A percentile compares a stretch with the other conserved stretches of the same genome.
These are phyloP conservation scores for Saprolegnia diclina DNA, from an alignment of 352 stramenopile genomes.

Conservation along the genomic window DNA sequence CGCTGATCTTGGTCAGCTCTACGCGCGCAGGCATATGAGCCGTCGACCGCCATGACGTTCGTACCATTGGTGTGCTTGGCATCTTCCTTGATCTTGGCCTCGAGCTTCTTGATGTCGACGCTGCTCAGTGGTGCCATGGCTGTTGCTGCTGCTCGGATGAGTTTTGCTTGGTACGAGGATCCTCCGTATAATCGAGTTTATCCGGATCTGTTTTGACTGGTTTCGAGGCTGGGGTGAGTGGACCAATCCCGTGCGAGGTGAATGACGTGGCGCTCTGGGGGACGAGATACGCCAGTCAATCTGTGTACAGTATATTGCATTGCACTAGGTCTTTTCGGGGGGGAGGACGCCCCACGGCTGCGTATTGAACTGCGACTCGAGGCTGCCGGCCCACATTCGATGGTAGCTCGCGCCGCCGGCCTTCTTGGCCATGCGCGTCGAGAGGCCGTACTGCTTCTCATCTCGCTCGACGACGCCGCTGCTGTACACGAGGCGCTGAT, in stretches of 20 bases:
- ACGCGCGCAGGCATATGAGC: neutral
- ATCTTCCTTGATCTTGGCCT: constrained; percentile 81
- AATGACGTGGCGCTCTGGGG: neutral
- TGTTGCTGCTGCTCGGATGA: neutral
- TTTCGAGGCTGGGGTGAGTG: neutral
- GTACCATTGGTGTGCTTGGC: constrained; percentile 79
- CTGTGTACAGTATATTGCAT: too few species aligned
- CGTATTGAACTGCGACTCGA: constrained; percentile 67
- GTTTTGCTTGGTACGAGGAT: neutral
- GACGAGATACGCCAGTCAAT: neutral
- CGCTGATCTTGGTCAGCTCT: constrained; percentile 72
- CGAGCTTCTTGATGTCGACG: constrained; percentile 44
- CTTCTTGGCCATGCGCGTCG: constrained; percentile 59
- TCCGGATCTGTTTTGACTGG: neutral
- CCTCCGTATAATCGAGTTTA: neutral
- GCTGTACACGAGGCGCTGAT: constrained; percentile 50
- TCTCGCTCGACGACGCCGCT: constrained; percentile 57
- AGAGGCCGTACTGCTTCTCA: constrained; percentile 40
- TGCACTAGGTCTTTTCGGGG: neutral
- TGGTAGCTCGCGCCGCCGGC: constrained; percentile 59
- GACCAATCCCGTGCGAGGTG: neutral
- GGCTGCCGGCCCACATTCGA: constrained; percentile 75
- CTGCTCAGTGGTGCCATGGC: constrained; percentile 14
- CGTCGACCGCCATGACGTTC: neutral
- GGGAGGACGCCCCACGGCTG: constrained; percentile 22